Evolutionary conservation across 2,329 filamentous ascomycete species (phyloP), one percentile per base, ranked within the genome.

Genomic region (Massarina eburnea): DNA sequence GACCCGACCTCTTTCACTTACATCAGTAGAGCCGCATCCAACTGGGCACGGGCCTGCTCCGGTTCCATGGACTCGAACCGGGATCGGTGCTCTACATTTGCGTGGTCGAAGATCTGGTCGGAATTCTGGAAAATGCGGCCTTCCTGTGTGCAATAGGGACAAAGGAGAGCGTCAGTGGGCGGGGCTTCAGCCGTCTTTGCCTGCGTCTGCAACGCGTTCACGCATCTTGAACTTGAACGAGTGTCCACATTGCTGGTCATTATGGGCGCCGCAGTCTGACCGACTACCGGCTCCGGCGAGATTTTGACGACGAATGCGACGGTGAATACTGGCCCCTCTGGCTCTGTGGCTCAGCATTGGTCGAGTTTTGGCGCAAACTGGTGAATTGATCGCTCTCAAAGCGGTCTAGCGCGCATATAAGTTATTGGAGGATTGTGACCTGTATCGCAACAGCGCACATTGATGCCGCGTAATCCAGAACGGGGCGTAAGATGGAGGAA

Each of bases 61-160:
- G 55, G 49, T 17, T 53, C 47, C 15, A 65, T 24, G 3, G 41
- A 54, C 8, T 51, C 36, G n/a, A 70, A 29, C 5, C 56, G 46
- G 1, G 52, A 36, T 7, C 44, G 36, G 50, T 71, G 68, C 8
- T 68, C 61, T 2, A 47, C 34, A n/a, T 43, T 57, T 8, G 52
- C 59, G 44, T 71, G 67, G 22, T 46, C 40, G 24, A 50, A 51
- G 1, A 70, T 46, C 22, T 64, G 58, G 10, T 61, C 54, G 1
- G 58, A 15, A 24, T 8, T 54, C 8, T 63, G 62, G 45, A 71
- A 71, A 0, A 64, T 59, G 1, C 59, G 52, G 1, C 59, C 59
- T 8, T 56, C 43, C 19, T 64, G 59, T 4, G 42, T 45, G 20
- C 59, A 59, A 36, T 61, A 69, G 1, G 68, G 67, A 48, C 67